A percentile compares a stretch with the other conserved stretches of the same genome.
These are phyloP conservation scores for Aeminium ludgeri DNA, from an alignment of 495 filamentous ascomycete genomes.

Conservation along the genomic window DNA sequence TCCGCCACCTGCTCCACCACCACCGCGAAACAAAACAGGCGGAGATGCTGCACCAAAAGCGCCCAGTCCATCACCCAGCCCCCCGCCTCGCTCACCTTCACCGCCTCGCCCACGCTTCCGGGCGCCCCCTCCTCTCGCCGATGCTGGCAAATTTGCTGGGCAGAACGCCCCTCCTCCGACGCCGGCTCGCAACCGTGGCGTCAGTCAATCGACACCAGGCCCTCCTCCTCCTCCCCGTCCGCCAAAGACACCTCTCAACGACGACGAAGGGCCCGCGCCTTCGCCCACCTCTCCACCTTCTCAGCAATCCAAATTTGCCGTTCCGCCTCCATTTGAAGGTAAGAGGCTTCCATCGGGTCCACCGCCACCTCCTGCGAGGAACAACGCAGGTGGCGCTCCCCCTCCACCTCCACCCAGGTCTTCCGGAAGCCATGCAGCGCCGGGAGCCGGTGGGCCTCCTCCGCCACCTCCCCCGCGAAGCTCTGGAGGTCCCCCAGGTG, in stretches of 20 bases:
- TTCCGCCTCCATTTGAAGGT: conserved; percentile 69
- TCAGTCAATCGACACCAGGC: conserved; percentile 43
- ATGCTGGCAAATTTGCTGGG: conserved; percentile 17
- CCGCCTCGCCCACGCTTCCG: conserved; percentile 26
- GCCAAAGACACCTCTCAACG: conserved; percentile 60
- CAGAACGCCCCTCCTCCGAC: conserved; percentile 23
- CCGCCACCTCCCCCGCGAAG: conserved; percentile 21
- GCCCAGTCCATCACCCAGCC: conserved; percentile 28
- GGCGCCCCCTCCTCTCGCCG: conserved; percentile 18
- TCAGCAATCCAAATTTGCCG: conserved; percentile 39
- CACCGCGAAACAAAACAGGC: conserved; percentile 44
- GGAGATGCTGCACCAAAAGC: conserved; percentile 26
- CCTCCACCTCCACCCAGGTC: conserved; percentile 28
- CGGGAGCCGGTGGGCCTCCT: conserved; percentile 14
- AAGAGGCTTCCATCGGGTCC: conserved; percentile 46
- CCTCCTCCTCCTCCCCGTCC: conserved; percentile 77
- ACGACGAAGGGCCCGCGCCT: conserved; percentile 36
- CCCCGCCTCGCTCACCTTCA: conserved; percentile 31
- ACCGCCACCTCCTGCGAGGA: conserved; percentile 49
- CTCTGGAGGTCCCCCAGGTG: conserved; percentile 24
- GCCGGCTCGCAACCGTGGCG: conserved; percentile 38
- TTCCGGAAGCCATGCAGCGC: conserved; percentile 32
- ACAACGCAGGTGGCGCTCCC: conserved; percentile 35
- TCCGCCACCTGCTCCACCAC: conserved; percentile 70
- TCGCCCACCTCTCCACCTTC: conserved; percentile 20